Base-by-base conservation (phyloP, 257 asterid species). In the Nicotiana attenuata region DNA sequence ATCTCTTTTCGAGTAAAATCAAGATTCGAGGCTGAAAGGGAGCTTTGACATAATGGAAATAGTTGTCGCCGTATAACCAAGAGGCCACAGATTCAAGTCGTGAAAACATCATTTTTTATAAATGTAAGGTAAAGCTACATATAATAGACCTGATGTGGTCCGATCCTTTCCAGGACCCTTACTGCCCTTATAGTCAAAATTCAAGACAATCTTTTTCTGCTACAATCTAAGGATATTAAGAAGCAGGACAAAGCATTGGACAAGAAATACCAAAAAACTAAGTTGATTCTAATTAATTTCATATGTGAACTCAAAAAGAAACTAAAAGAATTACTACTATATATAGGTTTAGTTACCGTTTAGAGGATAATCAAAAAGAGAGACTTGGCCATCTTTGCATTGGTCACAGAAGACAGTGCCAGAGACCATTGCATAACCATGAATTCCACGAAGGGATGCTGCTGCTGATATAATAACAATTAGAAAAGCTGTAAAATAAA, bases 381-480 rank as follows among this genome's bases (percentile, higher is more conserved):
- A 91, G 1, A 96, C 65, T 31, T 87, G 92, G 77, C 97, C 99
- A 79, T 94, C 99, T 88, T 86, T 92, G 92, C 99, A 96, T 87
- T 96, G 98, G 85, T 96, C 99, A 65, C 99, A 96, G 81, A 94
- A 94, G 59, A 96, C 99, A 0, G 94, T 91, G 19, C 99, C 99
- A 8, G 94, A 81, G 52, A 96, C 92, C 90, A 87, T 65, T 4
- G 94, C 83, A 82, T 82, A 84, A 55, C 98, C 97, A 60, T 60
- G 66, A 77, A 87, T 87, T 53, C 92, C 90, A 83, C 80, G 24
- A 87, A 88, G 86, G 89, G 89, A 84, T 13, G 87, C 91, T n/a
- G 84, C 81, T 65, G 84, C 81, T 71, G 60, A 60, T 41, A 2
- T 2, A 59, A 2, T 2, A 59, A 92, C n/a, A 50, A 75, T 50